phyloP scores from a whole-genome alignment of 306 rosid species.

The Senna siamea region DNA sequence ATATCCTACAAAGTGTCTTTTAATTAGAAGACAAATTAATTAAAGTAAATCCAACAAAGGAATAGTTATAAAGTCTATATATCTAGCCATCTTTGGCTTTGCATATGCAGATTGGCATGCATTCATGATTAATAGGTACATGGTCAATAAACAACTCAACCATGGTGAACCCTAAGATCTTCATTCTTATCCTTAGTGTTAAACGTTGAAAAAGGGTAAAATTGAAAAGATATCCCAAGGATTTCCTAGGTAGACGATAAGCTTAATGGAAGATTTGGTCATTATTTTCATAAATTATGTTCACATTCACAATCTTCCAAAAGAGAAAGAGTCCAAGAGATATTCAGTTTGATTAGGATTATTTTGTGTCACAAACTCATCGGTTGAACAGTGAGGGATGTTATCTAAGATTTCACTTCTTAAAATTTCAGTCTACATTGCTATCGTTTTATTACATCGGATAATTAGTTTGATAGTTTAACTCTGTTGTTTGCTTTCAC shows the following conservation, averaged over 20 bases:
- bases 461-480: neutral
- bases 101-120: neutral
- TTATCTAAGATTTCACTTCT: slow-evolving; percentile 46
- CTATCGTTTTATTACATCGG: neutral
- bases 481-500: slow-evolving; percentile 23
- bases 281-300: neutral
- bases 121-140: neutral
- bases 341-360: slow-evolving; percentile 3
- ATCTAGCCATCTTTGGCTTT: slow-evolving; percentile 9
- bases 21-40: slow-evolving; percentile 22
- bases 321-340: slow-evolving; percentile 4
- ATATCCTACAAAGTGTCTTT: neutral
- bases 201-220: slow-evolving; percentile 15
- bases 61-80: no score
- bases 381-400: slow-evolving; percentile 43
- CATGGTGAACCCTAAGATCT: slow-evolving; percentile 14
- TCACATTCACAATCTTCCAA: slow-evolving; percentile 27
- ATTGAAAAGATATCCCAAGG: neutral
- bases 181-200: slow-evolving; percentile 37
- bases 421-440: slow-evolving; percentile 44
- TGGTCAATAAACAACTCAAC: slow-evolving; percentile 23
- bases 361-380: slow-evolving; percentile 37
- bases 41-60: neutral
- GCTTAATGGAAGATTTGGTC: slow-evolving; percentile 36
- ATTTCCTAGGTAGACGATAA: slow-evolving; percentile 39